Conservation (phyloP, 331 rosid species). For the Acacia pycnantha region DNA sequence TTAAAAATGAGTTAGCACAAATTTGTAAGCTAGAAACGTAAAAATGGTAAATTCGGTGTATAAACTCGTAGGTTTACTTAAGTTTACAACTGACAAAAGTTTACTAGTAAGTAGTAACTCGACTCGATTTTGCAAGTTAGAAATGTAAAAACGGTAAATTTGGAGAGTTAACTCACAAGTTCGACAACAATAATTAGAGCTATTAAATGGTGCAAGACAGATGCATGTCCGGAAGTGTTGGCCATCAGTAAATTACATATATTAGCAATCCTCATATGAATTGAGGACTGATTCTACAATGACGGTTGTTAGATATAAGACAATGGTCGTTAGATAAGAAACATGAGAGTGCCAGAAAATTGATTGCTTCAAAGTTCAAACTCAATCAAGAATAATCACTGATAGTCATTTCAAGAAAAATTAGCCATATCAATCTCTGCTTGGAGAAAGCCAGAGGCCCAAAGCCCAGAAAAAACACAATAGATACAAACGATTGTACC, state of each 20-base stretch:
- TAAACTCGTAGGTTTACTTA: too few species aligned
- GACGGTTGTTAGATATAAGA: neutral
- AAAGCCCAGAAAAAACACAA: slow-evolving; percentile 11
- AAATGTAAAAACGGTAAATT: too few species aligned
- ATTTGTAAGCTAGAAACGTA: too few species aligned
- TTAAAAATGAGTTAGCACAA: too few species aligned
- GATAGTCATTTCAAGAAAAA: slow-evolving; percentile 10
- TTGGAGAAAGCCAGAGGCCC: neutral
- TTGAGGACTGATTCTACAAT: slow-evolving; percentile 8
- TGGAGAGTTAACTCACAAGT: too few species aligned
- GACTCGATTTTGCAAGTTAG: too few species aligned
- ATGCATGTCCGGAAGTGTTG: neutral
- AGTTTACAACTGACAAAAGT: too few species aligned
- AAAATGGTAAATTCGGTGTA: too few species aligned
- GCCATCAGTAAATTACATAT: neutral
- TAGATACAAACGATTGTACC: neutral
- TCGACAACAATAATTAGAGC: too few species aligned
- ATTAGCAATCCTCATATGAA: slow-evolving; percentile 8
- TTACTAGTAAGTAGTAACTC: too few species aligned
- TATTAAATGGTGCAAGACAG: slow-evolving; percentile 9
- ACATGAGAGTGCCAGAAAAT: neutral
- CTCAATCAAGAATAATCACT: slow-evolving; percentile 4
- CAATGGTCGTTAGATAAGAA: neutral
- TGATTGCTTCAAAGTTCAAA: neutral
- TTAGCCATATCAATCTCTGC: neutral